phyloP scores from a whole-genome alignment of 805 yeast species.

The Hanseniaspora guilliermondii region DNA sequence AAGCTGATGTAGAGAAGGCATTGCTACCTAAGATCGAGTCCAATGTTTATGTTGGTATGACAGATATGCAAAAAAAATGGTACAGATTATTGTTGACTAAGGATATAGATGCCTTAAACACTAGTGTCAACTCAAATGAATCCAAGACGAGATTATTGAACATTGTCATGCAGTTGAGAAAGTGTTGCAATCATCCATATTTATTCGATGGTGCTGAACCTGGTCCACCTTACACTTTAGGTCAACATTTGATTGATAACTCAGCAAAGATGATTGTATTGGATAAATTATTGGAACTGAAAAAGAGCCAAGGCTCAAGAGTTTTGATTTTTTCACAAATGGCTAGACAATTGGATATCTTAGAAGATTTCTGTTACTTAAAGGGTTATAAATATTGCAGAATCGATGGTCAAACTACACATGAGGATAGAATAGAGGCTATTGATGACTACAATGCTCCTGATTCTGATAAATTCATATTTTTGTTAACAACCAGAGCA shows the following conservation, averaged over 20 bases:
- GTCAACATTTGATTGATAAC: slow-evolving; percentile 82
- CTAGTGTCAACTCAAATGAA: slow-evolving; percentile 62
- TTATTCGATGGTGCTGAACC: slow-evolving; percentile 98
- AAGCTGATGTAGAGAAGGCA: slow-evolving; percentile 85
- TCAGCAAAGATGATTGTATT: slow-evolving; percentile 83
- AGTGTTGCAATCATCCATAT: slow-evolving; percentile 95
- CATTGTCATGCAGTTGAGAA: slow-evolving; percentile 91
- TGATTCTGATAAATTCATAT: slow-evolving; percentile 68
- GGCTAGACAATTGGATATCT: slow-evolving; percentile 77
- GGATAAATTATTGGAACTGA: slow-evolving; percentile 65
- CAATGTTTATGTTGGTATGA: slow-evolving; percentile 85
- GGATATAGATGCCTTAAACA: slow-evolving; percentile 92
- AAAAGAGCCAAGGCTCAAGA: slow-evolving; percentile 68
- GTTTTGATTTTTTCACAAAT: slow-evolving; percentile 87
- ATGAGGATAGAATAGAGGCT: slow-evolving; percentile 83
- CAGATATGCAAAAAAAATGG: slow-evolving; percentile 91
- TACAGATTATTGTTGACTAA: slow-evolving; percentile 77
- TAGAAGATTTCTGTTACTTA: slow-evolving; percentile 83
- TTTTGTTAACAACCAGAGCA: slow-evolving; percentile 83
- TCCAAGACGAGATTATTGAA: slow-evolving; percentile 82
- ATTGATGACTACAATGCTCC: slow-evolving; percentile 86
- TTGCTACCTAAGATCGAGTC: slow-evolving; percentile 81
- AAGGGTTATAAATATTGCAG: slow-evolving; percentile 79
- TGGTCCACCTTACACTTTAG: slow-evolving; percentile 94
- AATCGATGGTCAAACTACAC: slow-evolving; percentile 87